phyloP scores from a whole-genome alignment of 805 yeast genomes.

The Starmerella vitae region DNA sequence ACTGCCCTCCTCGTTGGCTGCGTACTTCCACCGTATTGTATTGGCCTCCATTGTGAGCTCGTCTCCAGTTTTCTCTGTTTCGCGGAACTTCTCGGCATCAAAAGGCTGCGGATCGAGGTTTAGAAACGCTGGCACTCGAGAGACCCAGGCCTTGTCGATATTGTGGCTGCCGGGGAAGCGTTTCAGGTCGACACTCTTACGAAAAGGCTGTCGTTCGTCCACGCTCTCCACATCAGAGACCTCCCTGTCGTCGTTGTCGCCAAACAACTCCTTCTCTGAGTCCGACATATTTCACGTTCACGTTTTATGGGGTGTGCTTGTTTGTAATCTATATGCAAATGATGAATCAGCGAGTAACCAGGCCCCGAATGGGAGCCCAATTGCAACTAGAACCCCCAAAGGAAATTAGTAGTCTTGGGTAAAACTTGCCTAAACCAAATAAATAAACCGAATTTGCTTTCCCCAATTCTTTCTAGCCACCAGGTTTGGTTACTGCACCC shows the following conservation, averaged over 20 bases:
- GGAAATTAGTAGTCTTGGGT: too few species aligned
- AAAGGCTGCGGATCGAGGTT: constrained; percentile 77
- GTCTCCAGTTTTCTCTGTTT: constrained; percentile 22
- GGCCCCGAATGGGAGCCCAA: too few species aligned
- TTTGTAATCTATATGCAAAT: too few species aligned
- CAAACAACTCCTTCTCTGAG: constrained; percentile 18
- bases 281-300: constrained; percentile 12
- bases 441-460: too few species aligned
- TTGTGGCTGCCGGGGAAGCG: constrained; percentile 21
- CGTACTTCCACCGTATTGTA: constrained; percentile 88
- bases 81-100: constrained; percentile 31
- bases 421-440: too few species aligned
- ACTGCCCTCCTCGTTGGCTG: constrained; percentile 33
- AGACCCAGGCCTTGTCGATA: constrained; percentile 9
- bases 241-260: constrained; percentile 10
- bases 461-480: too few species aligned
- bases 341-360: too few species aligned
- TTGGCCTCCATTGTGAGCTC: constrained; percentile 47
- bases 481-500: too few species aligned
- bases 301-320: too few species aligned
- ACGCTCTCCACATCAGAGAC: constrained; percentile 6
- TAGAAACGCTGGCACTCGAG: constrained; percentile 67
- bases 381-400: too few species aligned
- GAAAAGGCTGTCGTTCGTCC: constrained; percentile 13
- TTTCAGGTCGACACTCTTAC: constrained; percentile 9